These are phyloP conservation scores for Apiospora koreana DNA, from an alignment of 2,329 filamentous ascomycete genomes.

Conservation along the genomic window DNA sequence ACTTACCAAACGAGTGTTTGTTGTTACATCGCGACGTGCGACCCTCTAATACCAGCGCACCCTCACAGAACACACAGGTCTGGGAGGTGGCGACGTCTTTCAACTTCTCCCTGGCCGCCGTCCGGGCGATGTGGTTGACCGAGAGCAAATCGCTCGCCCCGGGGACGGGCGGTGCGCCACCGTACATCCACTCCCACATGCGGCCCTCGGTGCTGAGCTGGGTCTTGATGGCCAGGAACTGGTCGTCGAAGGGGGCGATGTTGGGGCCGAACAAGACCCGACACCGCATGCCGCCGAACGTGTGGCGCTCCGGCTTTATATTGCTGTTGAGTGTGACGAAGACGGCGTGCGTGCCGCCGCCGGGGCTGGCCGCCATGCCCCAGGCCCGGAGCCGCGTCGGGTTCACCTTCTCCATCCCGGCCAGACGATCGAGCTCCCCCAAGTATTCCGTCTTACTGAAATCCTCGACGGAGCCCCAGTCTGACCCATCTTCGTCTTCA, in stretches of 20 bases:
- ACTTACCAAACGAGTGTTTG: slow-evolving; percentile 40
- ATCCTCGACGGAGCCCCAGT: slow-evolving; percentile 29
- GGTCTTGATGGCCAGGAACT: slow-evolving; percentile 16
- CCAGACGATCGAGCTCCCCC: slow-evolving; percentile 26
- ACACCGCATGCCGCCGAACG: slow-evolving; percentile 38
- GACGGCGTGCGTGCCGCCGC: slow-evolving; percentile 51
- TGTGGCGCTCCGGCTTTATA: slow-evolving; percentile 46
- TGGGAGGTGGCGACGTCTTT: slow-evolving; percentile 36
- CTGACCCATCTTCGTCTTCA: slow-evolving; percentile 31
- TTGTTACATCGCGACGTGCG: slow-evolving; percentile 40
- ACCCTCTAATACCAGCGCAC: slow-evolving; percentile 32
- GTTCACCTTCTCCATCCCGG: slow-evolving; percentile 44
- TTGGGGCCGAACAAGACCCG: slow-evolving; percentile 37
- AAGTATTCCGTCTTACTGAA: slow-evolving; percentile 19
- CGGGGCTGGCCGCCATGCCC: slow-evolving; percentile 54
- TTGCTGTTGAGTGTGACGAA: slow-evolving; percentile 52
- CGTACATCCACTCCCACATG: slow-evolving; percentile 62
- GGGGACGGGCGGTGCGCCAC: slow-evolving; percentile 46
- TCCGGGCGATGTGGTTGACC: neutral
- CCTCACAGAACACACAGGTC: slow-evolving; percentile 50
- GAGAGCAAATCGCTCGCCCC: slow-evolving; percentile 31
- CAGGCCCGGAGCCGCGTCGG: slow-evolving; percentile 54
- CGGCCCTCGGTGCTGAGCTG: slow-evolving; percentile 53
- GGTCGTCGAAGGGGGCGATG: slow-evolving; percentile 13
- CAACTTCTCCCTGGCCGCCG: slow-evolving; percentile 40